Base-by-base conservation (phyloP, 2,329 filamentous ascomycete genomes). In the Plectosphaerella sp. region DNA sequence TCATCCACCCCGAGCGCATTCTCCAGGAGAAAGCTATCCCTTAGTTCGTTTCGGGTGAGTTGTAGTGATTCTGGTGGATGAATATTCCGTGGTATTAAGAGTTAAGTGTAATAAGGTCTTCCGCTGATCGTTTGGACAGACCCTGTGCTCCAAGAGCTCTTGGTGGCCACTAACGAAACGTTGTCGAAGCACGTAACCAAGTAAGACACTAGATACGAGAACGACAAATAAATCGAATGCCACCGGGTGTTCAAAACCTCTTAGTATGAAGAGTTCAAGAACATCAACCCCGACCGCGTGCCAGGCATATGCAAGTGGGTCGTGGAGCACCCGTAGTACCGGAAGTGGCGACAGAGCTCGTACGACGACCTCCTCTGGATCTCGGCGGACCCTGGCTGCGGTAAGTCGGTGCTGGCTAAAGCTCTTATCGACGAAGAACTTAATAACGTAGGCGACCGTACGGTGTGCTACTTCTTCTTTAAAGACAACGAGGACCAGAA, bases 301-400 rank as follows among this genome's bases (percentile, higher is more conserved):
- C 37, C 47, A 18, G 65, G 64, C 18, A 70, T 67, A n/a, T 71
- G 64, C 49, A 53, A 60, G 47, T 72, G 65, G 67, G 60, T 62
- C 4, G n/a, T 68, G 8, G 41, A 60, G n/a, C 61, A 66, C 45
- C 3, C 54, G 8, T 41, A 58, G 36, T 71, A 64, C 51, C 49
- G 37, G 2, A 28, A 52, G 10, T 71, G 65, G 68, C 53, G 12
- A 35, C 18, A 59, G 4, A 64, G 50, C 35, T 2, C 8, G 1
- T 8, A 28, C 4, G 54, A 62, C 37, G 57, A 61, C 51, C 59
- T 72, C 18, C 64, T 73, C 20, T 72, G 64, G 69, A 59, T 72
- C 7, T 69, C 67, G 14, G 70, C 70, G 1, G 67, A 71, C 50
- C 68, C 68, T 16, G 69, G 70, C 25, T 72, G 67, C 52, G 69